phyloP scores from a whole-genome alignment of 176 grass and related monocot genomes.

The Cenchrus fungigraminus region DNA sequence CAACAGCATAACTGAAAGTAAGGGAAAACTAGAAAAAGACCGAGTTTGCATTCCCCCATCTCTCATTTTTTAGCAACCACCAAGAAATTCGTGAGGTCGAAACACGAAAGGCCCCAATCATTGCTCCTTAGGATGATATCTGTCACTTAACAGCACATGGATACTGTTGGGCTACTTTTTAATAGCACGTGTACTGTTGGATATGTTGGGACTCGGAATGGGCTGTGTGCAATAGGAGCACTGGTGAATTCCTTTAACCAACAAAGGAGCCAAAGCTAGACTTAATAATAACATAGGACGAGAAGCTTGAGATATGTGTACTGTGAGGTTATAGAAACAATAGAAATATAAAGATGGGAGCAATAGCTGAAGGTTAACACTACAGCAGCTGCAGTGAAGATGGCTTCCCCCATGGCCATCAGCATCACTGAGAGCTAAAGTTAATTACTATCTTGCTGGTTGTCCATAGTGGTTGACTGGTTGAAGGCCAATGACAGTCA shows the following conservation, averaged over 20 bases:
- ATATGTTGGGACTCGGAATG: not conserved
- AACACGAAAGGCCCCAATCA: not conserved
- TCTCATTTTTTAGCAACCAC: not conserved
- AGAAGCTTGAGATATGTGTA: not conserved
- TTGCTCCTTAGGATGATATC: not conserved
- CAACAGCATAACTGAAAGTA: constrained; percentile 21
- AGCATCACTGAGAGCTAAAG: not conserved
- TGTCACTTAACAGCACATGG: not conserved
- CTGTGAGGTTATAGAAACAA: not conserved
- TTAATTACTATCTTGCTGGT: not conserved
- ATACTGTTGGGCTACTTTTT: not conserved
- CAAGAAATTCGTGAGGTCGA: not conserved
- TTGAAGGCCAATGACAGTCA: not conserved
- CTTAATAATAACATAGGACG: not conserved
- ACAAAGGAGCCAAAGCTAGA: not conserved
- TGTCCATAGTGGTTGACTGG: not conserved
- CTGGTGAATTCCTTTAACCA: not conserved
- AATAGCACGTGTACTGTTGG: not conserved
- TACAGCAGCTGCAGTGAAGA: not conserved
- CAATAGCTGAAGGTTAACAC: not conserved
- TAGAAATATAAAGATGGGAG: not conserved
- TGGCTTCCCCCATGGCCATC: not conserved
- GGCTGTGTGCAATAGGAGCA: not conserved
- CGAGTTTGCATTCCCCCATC: not conserved
- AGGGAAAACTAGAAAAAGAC: not conserved